Evolutionary conservation across 1,284 basidiomycete species (phyloP), one percentile per base, ranked within the genome.

Genomic region (Inonotus hispidus): DNA sequence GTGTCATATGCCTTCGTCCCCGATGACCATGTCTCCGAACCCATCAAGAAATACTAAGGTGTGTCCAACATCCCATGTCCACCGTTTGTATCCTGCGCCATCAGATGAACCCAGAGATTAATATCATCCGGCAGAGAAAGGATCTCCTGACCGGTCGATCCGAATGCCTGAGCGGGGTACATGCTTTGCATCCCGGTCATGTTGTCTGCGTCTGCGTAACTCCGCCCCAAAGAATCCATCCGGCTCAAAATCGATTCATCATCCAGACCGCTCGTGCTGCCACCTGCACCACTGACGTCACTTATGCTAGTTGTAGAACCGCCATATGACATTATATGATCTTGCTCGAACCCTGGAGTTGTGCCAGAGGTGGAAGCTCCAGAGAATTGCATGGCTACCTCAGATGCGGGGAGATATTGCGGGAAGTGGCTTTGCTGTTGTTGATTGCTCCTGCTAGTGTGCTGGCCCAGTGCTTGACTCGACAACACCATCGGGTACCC

Each of bases 351-450:
- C 13, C 29, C 49, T 4, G 60, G 39, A 11, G 47, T 39, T 37
- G 6, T 35, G 2, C 41, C 25, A 6, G 56, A 13, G 32, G 3
- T 32, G 41, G 41, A 43, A 21, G 7, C 19, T 21, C n/a, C n/a
- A n/a, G 41, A 13, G 11, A 58, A 41, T 32, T 60, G 62, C 53
- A 63, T 56, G 41, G 41, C 16, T 5, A 16, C 41, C 16, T 90
- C 88, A 66, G 87, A 90, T 37, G 89, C 88, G 1, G 86, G 81
- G 77, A 90, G 89, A 66, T 90, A 90, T 65, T 79, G 80, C 8
- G 88, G 88, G 72, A 84, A 82, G 41, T 66, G 59, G 21, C 10
- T 19, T 27, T 63, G 62, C 32, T 62, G 61, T 6, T 23, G n/a
- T 1, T 45, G 53, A n/a, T 11, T 13, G 37, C 7, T 64, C 16